Conservation (phyloP, 805 yeast genomes). For the Zygosaccharomyces bisporus region DNA sequence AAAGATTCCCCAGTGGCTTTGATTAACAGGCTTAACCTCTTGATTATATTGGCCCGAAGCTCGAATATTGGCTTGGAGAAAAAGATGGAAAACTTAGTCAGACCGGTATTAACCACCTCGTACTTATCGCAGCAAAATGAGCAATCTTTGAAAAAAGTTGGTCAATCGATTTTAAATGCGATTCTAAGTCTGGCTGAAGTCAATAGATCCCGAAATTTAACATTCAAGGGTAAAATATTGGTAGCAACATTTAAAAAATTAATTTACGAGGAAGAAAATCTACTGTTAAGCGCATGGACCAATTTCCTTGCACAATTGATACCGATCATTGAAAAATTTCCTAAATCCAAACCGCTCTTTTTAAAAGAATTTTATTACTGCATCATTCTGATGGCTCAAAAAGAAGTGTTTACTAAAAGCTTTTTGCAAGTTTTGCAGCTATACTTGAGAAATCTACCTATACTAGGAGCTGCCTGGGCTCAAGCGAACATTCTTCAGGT, state of each 20-base stretch:
- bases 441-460: conserved; percentile 13
- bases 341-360: conserved; percentile 10
- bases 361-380: conserved; percentile 19
- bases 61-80: conserved; percentile 24
- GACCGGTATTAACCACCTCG: conserved; percentile 15
- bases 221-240: conserved; percentile 17
- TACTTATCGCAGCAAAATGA: conserved; percentile 3
- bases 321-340: conserved; percentile 3
- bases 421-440: conserved; percentile 9
- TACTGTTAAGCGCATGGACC: conserved; percentile 12
- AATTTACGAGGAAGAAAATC: conserved; percentile 5
- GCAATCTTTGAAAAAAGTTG: conserved; percentile 1
- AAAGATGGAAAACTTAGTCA: conserved; percentile 22
- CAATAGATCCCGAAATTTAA: conserved; percentile 11
- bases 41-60: conserved; percentile 23
- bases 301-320: conserved; percentile 14
- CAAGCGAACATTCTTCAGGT: conserved; percentile 24
- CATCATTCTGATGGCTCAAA: conserved; percentile 11
- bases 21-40: conserved; percentile 29
- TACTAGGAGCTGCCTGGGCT: conserved; percentile 23
- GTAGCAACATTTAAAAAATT: conserved; percentile 8
- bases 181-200: conserved; percentile 14
- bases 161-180: conserved; percentile 14
- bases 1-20: conserved; percentile 22
- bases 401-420: conserved; percentile 3